A percentile compares a stretch with the other conserved stretches of the same genome.
phyloP scores from a whole-genome alignment of 75 land plant genomes.

The Selaginella moellendorffii region DNA sequence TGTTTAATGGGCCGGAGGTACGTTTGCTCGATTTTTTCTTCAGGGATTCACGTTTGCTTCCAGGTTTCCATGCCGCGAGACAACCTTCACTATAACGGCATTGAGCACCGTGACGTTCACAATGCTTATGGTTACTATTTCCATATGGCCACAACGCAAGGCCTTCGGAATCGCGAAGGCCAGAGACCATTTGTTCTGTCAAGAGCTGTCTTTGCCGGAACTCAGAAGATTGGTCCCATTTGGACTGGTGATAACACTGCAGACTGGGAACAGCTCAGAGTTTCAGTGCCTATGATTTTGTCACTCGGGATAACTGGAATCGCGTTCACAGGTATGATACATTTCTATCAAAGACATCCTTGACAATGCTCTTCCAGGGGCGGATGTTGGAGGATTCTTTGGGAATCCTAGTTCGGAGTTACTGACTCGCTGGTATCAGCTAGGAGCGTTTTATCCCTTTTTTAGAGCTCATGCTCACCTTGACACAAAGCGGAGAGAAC shows the following conservation, averaged over 20 bases:
- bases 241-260: conserved; percentile 99
- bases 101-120: conserved; percentile 90
- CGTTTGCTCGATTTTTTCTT: neutral
- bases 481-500: conserved; percentile 91
- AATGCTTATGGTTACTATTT: conserved; percentile 96
- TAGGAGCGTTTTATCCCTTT: conserved; percentile 96
- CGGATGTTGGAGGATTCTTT: conserved; percentile 97
- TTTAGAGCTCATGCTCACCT: conserved; percentile 96
- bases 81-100: conserved; percentile 58
- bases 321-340: conserved; percentile 66
- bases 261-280: conserved; percentile 87
- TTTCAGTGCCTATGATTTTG: conserved; percentile 88
- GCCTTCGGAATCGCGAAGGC: conserved; percentile 68
- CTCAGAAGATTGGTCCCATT: conserved; percentile 78
- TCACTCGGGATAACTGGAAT: conserved; percentile 89
- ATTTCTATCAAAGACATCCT: neutral
- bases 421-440: conserved; percentile 90
- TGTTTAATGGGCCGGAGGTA: conserved; percentile 99
- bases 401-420: conserved; percentile 95
- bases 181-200: conserved; percentile 96
- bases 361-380: conserved; percentile 42
- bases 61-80: conserved; percentile 95
- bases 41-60: conserved; percentile 1
- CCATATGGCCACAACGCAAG: conserved; percentile 91
- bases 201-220: conserved; percentile 88